These are phyloP conservation scores for Phytopythium sindhum DNA, from an alignment of 352 stramenopile genomes.

Conservation along the genomic window DNA sequence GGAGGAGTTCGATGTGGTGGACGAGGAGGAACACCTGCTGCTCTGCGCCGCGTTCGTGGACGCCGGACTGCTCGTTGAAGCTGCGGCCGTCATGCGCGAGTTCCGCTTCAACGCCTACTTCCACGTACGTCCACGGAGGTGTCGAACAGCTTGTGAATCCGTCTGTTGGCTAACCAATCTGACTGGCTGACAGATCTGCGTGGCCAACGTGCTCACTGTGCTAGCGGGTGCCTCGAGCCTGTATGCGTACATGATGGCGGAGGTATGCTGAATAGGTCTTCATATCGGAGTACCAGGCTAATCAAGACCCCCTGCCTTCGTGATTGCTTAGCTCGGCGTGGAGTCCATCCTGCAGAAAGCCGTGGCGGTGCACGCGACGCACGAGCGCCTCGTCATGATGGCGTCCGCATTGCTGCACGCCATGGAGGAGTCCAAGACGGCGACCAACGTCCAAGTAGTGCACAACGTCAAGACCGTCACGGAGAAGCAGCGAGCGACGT, in stretches of 20 bases:
- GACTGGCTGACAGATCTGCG: slow-evolving; percentile 22
- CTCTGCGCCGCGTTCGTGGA: slow-evolving; percentile 45
- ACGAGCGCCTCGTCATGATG: slow-evolving; percentile 44
- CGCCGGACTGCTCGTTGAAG: slow-evolving; percentile 28
- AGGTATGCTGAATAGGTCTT: slow-evolving; percentile 21
- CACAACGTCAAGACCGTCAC: slow-evolving; percentile 30
- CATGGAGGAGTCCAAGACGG: slow-evolving; percentile 40
- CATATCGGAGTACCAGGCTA: neutral
- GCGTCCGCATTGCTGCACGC: slow-evolving; percentile 33
- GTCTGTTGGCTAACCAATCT: neutral
- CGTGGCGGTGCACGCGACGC: slow-evolving; percentile 31
- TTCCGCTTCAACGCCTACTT: slow-evolving; percentile 59
- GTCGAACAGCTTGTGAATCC: neutral
- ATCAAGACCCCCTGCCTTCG: neutral
- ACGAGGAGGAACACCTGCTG: slow-evolving; percentile 18
- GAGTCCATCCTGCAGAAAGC: slow-evolving; percentile 49
- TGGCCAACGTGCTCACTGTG: slow-evolving; percentile 40
- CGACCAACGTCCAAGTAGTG: slow-evolving; percentile 32
- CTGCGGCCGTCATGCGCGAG: slow-evolving; percentile 49
- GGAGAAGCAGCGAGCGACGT: slow-evolving; percentile 25
- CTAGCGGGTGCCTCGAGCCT: slow-evolving; percentile 41
- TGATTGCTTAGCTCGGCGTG: slow-evolving; percentile 17
- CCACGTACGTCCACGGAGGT: slow-evolving; percentile 23
- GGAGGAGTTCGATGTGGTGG: slow-evolving; percentile 17
- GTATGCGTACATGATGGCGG: slow-evolving; percentile 59